phyloP scores from a whole-genome alignment of 768 basidiomycete genomes.

The Tephrocybe rancida region DNA sequence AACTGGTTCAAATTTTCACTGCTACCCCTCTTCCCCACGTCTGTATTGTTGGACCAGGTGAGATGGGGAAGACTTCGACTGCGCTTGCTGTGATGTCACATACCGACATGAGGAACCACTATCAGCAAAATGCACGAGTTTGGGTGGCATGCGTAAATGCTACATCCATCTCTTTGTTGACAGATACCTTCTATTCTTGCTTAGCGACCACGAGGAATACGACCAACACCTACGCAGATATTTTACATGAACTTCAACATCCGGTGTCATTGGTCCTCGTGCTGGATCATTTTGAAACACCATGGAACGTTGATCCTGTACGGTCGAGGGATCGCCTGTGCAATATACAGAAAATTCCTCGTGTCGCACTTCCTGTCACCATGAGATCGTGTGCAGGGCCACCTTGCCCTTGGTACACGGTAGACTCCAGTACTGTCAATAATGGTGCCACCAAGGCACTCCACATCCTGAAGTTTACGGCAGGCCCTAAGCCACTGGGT shows the following conservation, averaged over 20 bases:
- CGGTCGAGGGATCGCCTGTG: constrained; percentile 26
- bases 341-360: constrained; percentile 7
- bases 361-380: constrained; percentile 33
- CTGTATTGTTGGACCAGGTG: constrained; percentile 31
- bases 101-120: constrained; percentile 19
- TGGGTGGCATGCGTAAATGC: constrained; percentile 37
- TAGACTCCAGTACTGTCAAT: constrained; percentile 18
- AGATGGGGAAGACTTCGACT: constrained; percentile 42
- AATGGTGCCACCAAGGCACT: constrained; percentile 18
- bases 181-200: constrained; percentile 20
- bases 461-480: constrained; percentile 21
- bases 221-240: constrained; percentile 18
- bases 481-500: constrained; percentile 24
- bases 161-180: constrained; percentile 23
- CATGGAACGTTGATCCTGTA: constrained; percentile 28
- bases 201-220: constrained; percentile 22
- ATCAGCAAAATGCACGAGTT: constrained; percentile 22
- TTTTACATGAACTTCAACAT: constrained; percentile 21
- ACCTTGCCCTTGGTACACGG: constrained; percentile 26
- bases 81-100: constrained; percentile 34
- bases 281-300: constrained; percentile 43
- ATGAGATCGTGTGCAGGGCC: constrained; percentile 32
- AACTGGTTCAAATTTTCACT: too few relatives aligned
- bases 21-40: too few relatives aligned
- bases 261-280: constrained; percentile 32